Evolutionary conservation across 2,329 filamentous ascomycete species (phyloP).

Genomic region (Botryosphaeria agaves): DNA sequence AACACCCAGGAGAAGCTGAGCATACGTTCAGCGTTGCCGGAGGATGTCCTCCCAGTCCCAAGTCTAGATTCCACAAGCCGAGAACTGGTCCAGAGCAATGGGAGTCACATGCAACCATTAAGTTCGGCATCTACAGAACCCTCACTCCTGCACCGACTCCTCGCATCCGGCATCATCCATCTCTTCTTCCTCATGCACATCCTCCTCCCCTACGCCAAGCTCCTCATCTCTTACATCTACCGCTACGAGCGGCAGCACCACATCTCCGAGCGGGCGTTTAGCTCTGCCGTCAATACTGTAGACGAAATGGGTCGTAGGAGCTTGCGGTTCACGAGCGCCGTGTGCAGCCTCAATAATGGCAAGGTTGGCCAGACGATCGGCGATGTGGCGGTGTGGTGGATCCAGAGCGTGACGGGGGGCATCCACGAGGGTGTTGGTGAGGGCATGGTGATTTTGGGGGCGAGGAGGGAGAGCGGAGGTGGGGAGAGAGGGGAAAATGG

Average conservation of each 20-base stretch:
- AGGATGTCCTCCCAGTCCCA: conserved; percentile 9
- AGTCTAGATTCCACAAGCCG: conserved; percentile 5
- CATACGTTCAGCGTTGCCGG: conserved; percentile 34
- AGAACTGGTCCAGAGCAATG: neutral
- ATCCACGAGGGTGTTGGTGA: conserved; percentile 46
- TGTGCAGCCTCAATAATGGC: conserved; percentile 46
- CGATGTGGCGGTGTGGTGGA: conserved; percentile 40
- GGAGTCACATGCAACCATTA: neutral
- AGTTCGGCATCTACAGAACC: conserved; percentile 5
- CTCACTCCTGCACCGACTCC: conserved; percentile 40
- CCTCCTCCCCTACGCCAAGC: conserved; percentile 41
- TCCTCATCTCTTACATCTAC: conserved; percentile 36
- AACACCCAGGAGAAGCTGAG: conserved; percentile 35
- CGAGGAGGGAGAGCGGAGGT: conserved; percentile 3
- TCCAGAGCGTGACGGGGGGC: conserved; percentile 47
- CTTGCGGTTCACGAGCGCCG: conserved; percentile 32
- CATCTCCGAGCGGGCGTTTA: conserved; percentile 41
- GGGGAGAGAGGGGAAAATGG: neutral
- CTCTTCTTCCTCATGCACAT: conserved; percentile 43
- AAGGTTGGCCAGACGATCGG: conserved; percentile 41
- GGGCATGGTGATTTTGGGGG: conserved; percentile 30
- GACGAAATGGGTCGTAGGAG: conserved; percentile 36
- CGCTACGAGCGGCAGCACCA: conserved; percentile 49
- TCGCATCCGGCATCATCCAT: conserved; percentile 39
- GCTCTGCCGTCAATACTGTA: conserved; percentile 32